A percentile compares a stretch with the other conserved stretches of the same genome.
These are phyloP conservation scores for Nemania sp. DNA, from an alignment of 2,329 filamentous ascomycete species.

Conservation along the genomic window DNA sequence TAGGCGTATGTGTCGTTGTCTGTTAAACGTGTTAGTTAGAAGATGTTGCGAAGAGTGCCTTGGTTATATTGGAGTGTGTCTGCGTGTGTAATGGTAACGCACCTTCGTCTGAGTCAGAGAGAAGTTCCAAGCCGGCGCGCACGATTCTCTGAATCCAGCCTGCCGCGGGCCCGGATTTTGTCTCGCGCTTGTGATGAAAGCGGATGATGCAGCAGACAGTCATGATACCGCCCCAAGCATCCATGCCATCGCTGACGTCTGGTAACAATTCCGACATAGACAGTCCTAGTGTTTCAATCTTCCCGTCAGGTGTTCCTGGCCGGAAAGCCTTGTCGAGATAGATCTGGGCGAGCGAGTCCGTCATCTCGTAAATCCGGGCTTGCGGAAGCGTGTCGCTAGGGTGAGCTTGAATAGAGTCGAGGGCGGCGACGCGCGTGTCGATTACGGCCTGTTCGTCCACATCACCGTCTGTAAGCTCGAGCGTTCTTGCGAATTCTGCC, in stretches of 20 bases:
- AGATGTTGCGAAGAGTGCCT: not conserved
- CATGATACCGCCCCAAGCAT: conserved; percentile 28
- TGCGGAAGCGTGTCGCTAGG: conserved; percentile 32
- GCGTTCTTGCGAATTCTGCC: conserved; percentile 33
- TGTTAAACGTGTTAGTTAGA: conserved; percentile 1
- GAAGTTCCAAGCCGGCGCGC: conserved; percentile 34
- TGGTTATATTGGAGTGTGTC: too few species aligned
- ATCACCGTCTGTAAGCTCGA: conserved; percentile 24
- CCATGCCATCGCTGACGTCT: conserved; percentile 25
- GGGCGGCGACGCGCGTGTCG: conserved; percentile 31
- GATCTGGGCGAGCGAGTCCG: conserved; percentile 29
- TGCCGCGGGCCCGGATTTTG: conserved; percentile 20
- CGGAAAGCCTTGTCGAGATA: conserved; percentile 36
- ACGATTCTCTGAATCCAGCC: conserved; percentile 31
- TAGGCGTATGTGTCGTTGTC: conserved; percentile 37
- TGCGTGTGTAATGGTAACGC: too few species aligned
- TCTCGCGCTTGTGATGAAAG: conserved; percentile 33
- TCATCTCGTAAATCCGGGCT: conserved; percentile 29
- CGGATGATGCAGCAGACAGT: conserved; percentile 35
- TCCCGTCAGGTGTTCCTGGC: conserved; percentile 24
- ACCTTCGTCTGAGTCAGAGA: conserved; percentile 36
- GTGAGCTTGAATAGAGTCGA: conserved; percentile 30
- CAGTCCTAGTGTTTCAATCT: conserved; percentile 28
- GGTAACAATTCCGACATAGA: conserved; percentile 32
- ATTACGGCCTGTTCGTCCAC: conserved; percentile 30